These are phyloP conservation scores for Pyrenochaeta sp. DNA, from an alignment of 2,329 filamentous ascomycete species.

Conservation along the genomic window DNA sequence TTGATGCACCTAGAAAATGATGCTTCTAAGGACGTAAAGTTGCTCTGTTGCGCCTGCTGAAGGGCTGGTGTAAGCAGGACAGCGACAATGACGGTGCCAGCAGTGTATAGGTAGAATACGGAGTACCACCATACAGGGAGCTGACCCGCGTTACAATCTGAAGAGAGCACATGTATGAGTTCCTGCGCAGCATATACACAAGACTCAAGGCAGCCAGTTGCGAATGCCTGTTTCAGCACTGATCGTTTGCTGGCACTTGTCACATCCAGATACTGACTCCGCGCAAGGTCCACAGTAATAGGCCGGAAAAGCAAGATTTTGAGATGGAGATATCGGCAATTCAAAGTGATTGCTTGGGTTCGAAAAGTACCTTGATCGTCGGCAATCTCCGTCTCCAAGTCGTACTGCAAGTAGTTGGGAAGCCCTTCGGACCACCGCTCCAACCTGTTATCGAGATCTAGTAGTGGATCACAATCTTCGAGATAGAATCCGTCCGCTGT, in stretches of 20 bases:
- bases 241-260: neutral
- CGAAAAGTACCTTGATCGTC: neutral
- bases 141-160: neutral
- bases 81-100: slow-evolving; percentile 9
- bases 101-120: slow-evolving; percentile 9
- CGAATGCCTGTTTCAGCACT: neutral
- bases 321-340: neutral
- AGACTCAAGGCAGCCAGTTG: slow-evolving; percentile 1
- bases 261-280: neutral
- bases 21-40: neutral
- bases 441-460: neutral
- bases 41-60: neutral
- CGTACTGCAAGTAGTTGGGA: neutral
- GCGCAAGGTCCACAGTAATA: neutral
- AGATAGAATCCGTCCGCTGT: neutral
- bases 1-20: slow-evolving; percentile 2
- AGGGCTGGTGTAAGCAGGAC: slow-evolving; percentile 3
- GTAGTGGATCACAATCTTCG: slow-evolving; percentile 2
- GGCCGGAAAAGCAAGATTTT: slow-evolving; percentile 8
- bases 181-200: slow-evolving; percentile 6
- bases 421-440: neutral
- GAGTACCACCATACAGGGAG: slow-evolving; percentile 8
- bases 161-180: slow-evolving; percentile 1
- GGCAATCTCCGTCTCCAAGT: neutral
- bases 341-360: slow-evolving; percentile 1